phyloP scores from a whole-genome alignment of 1,139 yeast species.

The Scheffersomyces segobiensis region DNA sequence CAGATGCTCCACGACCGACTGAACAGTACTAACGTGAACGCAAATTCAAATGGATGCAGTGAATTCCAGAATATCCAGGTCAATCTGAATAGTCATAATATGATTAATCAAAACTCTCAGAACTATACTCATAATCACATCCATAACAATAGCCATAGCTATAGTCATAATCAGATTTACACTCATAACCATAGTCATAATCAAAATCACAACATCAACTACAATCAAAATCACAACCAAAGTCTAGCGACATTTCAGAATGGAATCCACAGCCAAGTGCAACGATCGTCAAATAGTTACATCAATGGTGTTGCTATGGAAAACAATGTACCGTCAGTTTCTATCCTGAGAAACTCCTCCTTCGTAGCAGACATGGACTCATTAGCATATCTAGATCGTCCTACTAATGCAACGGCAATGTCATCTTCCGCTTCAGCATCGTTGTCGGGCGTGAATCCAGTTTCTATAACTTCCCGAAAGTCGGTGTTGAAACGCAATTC shows the following conservation, averaged over 20 bases:
- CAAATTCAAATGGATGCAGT: background rate
- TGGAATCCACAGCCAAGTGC: background rate
- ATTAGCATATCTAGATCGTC: background rate
- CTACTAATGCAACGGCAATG: background rate
- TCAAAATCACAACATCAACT: background rate
- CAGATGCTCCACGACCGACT: conserved; percentile 33
- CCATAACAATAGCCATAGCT: no score
- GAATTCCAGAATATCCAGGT: background rate
- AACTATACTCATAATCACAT: background rate
- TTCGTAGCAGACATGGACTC: background rate
- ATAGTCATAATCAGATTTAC: background rate
- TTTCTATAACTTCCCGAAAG: background rate
- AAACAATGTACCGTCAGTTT: conserved; percentile 1
- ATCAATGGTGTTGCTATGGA: background rate
- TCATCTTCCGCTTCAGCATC: conserved; percentile 24
- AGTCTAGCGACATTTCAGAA: background rate
- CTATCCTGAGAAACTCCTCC: background rate
- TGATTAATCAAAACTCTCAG: background rate
- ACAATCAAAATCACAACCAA: background rate
- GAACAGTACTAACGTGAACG: background rate
- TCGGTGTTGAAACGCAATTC: conserved; percentile 24
- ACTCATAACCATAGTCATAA: background rate
- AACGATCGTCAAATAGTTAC: background rate
- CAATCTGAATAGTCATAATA: background rate
- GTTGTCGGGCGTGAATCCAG: conserved; percentile 2